phyloP scores from a whole-genome alignment of 306 rosid genomes.

The Pterocarpus macrocarpus region DNA sequence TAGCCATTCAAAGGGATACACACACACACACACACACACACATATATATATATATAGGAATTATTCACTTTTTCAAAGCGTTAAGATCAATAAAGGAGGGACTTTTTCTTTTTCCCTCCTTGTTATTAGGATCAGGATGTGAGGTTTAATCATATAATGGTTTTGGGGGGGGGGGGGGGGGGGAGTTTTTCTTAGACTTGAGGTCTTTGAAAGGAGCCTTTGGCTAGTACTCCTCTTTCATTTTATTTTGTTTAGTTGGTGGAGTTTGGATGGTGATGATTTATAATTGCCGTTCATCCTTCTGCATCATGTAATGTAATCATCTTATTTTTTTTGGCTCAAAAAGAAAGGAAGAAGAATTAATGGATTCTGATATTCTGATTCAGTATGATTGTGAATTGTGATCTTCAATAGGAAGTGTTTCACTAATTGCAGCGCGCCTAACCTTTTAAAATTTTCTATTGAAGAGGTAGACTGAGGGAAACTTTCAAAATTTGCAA shows the following conservation, averaged over 20 bases:
- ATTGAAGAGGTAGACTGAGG: not conserved
- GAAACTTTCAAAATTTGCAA: not conserved
- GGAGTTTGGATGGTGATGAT: not conserved
- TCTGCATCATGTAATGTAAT: not conserved
- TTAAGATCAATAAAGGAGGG: not conserved
- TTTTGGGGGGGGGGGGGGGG: not conserved
- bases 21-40: no score
- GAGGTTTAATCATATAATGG: slow-evolving; percentile 17
- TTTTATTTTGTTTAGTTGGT: not conserved
- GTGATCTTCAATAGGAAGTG: no score
- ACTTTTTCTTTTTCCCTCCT: not conserved
- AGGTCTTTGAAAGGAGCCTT: not conserved
- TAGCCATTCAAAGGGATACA: no score
- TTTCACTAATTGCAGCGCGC: no score
- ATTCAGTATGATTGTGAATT: no score
- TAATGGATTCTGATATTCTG: no score
- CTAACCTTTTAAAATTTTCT: no score
- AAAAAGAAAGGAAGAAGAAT: no score
- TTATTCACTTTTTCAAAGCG: not conserved
- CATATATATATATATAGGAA: not conserved
- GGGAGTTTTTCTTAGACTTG: slow-evolving; percentile 11
- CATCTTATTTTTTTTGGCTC: no score
- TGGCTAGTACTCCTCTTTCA: not conserved
- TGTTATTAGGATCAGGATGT: not conserved
- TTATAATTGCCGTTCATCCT: not conserved